Conservation (phyloP, 2,329 filamentous ascomycete genomes). For the Podosphaera aphanis region DNA sequence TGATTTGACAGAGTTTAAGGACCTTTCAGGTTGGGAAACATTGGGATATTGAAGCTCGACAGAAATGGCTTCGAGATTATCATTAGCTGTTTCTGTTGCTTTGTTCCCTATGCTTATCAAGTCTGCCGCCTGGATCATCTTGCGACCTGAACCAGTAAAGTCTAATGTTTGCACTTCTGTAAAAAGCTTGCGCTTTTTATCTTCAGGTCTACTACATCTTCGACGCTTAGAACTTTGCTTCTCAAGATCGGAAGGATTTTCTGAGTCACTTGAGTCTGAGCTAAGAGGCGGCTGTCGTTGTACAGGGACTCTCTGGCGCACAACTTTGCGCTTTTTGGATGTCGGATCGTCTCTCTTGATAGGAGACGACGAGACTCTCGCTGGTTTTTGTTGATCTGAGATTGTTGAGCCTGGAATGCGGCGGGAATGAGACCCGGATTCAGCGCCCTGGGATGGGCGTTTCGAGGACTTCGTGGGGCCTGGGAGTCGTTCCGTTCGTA, state of each 20-base stretch:
- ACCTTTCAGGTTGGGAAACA: slow-evolving; percentile 43
- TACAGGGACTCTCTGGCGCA: slow-evolving; percentile 7
- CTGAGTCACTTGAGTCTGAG: slow-evolving; percentile 5
- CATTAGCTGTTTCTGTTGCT: slow-evolving; percentile 26
- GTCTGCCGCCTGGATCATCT: slow-evolving; percentile 33
- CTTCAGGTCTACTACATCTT: slow-evolving; percentile 6
- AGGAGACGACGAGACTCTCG: slow-evolving; percentile 2
- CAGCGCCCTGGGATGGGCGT: slow-evolving; percentile 4
- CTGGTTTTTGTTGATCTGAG: not conserved
- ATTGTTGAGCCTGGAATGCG: not conserved
- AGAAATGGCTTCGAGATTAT: slow-evolving; percentile 24
- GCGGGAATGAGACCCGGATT: not conserved
- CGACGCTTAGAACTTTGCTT: slow-evolving; percentile 6
- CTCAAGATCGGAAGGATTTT: slow-evolving; percentile 1
- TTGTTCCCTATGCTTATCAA: slow-evolving; percentile 28
- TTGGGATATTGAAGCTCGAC: slow-evolving; percentile 73
- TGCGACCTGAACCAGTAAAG: slow-evolving; percentile 7
- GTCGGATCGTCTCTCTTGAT: slow-evolving; percentile 3
- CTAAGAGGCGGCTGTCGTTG: slow-evolving; percentile 5
- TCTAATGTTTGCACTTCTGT: slow-evolving; percentile 11
- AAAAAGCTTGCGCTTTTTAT: slow-evolving; percentile 11
- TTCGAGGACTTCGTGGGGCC: slow-evolving; percentile 3
- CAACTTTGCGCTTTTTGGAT: slow-evolving; percentile 6
- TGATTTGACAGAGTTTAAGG: slow-evolving; percentile 5
- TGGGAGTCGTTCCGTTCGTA: slow-evolving; percentile 3